Evolutionary conservation across 1,284 basidiomycete genomes (phyloP).

Genomic region (Boletellus dicymbophilus): DNA sequence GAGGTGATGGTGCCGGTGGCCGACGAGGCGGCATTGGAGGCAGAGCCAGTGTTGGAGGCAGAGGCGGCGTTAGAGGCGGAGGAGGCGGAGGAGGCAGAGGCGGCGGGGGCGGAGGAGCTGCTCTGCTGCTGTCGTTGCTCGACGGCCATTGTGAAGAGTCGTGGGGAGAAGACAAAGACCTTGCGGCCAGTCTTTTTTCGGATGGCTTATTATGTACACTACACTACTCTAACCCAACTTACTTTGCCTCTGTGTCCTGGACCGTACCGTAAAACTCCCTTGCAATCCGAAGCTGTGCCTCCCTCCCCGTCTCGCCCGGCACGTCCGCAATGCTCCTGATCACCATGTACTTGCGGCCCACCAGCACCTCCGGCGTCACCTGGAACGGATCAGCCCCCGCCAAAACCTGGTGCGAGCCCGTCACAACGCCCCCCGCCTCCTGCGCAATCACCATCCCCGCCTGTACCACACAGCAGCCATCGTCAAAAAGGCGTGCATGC

Average conservation of each 20-base stretch:
- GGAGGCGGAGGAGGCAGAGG: conserved; percentile 8
- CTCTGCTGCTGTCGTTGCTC: conserved; percentile 24
- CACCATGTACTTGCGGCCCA: conserved; percentile 87
- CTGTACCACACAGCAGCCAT: conserved; percentile 36
- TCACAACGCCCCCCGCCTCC: conserved; percentile 84
- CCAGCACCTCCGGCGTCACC: conserved; percentile 72
- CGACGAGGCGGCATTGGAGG: conserved; percentile 5
- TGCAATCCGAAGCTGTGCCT: conserved; percentile 81
- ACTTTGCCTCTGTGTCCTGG: conserved; percentile 64
- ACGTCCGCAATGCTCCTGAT: conserved; percentile 69
- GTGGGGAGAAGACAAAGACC: neutral
- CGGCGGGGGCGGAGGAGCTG: conserved; percentile 3
- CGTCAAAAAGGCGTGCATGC: neutral
- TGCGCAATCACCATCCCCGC: conserved; percentile 92
- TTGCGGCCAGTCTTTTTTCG: conserved; percentile 7
- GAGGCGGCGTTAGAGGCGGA: conserved; percentile 8
- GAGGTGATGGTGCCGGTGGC: neutral
- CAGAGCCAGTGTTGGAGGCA: conserved; percentile 5
- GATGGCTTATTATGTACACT: too few species aligned
- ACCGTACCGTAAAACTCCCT: conserved; percentile 85
- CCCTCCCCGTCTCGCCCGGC: conserved; percentile 58
- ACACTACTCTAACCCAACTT: too few species aligned
- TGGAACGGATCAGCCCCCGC: conserved; percentile 42
- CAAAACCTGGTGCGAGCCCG: conserved; percentile 62
- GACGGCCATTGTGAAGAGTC: conserved; percentile 18